Conservation (phyloP, 108 stramenopile species). For the Skeletonema tropicum region DNA sequence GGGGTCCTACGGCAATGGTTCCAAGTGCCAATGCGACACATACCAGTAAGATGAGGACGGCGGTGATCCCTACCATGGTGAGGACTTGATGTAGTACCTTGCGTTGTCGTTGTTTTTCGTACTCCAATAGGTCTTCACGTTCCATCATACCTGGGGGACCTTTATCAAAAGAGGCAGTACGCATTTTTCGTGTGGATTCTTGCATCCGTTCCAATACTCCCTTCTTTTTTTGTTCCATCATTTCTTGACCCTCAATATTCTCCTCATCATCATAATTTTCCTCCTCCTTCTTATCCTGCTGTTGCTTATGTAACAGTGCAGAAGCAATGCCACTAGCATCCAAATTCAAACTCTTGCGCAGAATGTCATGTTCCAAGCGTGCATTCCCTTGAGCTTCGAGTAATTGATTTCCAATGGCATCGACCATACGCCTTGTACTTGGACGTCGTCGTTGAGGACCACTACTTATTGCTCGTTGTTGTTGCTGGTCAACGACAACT, state of each 20-base stretch:
- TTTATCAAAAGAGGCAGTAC: slow-evolving; percentile 3
- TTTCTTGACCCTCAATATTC: too few relatives aligned
- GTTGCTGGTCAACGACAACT: not conserved
- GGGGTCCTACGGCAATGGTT: slow-evolving; percentile 63
- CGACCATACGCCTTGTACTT: not conserved
- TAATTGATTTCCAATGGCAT: slow-evolving; percentile 30
- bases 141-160: not conserved
- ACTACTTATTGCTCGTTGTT: not conserved
- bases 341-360: slow-evolving; percentile 24
- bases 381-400: slow-evolving; percentile 9
- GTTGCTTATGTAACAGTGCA: too few relatives aligned
- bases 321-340: not conserved
- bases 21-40: slow-evolving; percentile 18
- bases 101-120: slow-evolving; percentile 3
- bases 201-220: slow-evolving; percentile 20
- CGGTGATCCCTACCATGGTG: slow-evolving; percentile 9
- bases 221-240: too few relatives aligned
- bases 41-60: slow-evolving; percentile 22
- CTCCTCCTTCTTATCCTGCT: too few relatives aligned
- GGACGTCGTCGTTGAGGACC: not conserved
- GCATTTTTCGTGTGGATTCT: slow-evolving; percentile 32
- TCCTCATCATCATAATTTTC: too few relatives aligned
- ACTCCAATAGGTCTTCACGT: slow-evolving; percentile 1
- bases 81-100: slow-evolving; percentile 18
- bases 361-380: slow-evolving; percentile 6